These are phyloP conservation scores for Diospyros lotus DNA, from an alignment of 148 eudicot species.

Conservation along the genomic window DNA sequence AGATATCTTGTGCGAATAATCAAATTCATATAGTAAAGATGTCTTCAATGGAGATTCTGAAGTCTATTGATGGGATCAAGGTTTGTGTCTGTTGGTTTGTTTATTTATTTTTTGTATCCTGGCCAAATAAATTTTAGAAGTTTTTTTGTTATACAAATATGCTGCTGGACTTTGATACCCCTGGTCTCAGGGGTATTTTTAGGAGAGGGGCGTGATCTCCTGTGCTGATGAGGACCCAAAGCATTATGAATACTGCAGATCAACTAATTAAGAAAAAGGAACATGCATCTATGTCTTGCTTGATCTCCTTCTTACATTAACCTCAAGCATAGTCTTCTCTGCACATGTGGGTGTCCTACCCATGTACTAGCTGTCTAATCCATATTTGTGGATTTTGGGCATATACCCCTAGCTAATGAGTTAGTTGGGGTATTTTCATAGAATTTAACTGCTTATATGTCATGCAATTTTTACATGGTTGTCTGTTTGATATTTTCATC, in stretches of 20 bases:
- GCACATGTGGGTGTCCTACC: not conserved
- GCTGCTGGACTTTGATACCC: not conserved
- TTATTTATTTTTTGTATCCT: not conserved
- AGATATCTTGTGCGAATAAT: conserved; percentile 94
- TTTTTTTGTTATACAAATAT: not conserved
- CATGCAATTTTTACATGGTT: not conserved
- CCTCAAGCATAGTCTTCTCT: not conserved
- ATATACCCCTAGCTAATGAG: too few species aligned
- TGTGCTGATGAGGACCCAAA: not conserved
- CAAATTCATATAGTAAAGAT: conserved; percentile 66
- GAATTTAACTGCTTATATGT: too few species aligned
- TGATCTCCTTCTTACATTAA: not conserved
- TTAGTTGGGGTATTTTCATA: too few species aligned
- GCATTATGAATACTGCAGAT: not conserved
- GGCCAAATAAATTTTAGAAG: not conserved
- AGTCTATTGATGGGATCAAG: conserved; percentile 92
- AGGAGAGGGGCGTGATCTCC: not conserved
- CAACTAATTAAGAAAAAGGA: not conserved
- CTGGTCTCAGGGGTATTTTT: not conserved
- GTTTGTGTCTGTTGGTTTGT: conserved; percentile 32
- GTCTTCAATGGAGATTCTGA: conserved; percentile 69
- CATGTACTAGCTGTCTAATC: not conserved
- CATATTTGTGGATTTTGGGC: too few species aligned
- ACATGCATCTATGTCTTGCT: not conserved
- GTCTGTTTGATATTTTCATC: not conserved